Evolutionary conservation across 768 basidiomycete genomes (phyloP), one percentile per base, ranked within the genome.

Genomic region (Pleurotus giganteus): DNA sequence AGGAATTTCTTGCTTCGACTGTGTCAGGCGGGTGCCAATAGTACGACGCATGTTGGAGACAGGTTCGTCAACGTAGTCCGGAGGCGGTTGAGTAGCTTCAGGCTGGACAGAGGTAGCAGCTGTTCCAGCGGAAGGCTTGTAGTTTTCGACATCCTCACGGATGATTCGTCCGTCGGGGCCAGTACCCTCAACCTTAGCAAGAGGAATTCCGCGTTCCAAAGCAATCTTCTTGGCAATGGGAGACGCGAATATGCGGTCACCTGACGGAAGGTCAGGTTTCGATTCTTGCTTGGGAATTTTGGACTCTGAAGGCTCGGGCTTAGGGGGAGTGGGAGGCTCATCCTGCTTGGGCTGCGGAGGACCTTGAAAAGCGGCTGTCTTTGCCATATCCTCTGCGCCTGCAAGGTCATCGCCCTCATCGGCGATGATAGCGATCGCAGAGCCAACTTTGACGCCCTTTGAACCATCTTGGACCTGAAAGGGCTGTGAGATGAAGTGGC

Each of bases 181-280:
- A 46, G 92, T 82, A 28, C 97, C 97, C 72, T 94, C 97, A 64
- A 99, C 72, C 69, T 96, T 81, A 23, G 84, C 76, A 37, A 99
- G 76, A 43, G 97, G 94, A 63, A 99, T 85, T 23, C 97, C 97
- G 58, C 84, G 84, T 68, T 98, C 97, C 17, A 96, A 75, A 34
- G 97, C 97, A 65, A 99, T 88, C 74, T 95, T 96, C 80, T 97
- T 97, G 41, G 97, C 97, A 61, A 97, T 81, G 27, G 97, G 96
- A 26, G 90, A 88, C 12, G 95, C 97, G 66, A 96, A 96, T 75
- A 98, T 91, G 60, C 89, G 87, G 63, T 90, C 86, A 49, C 90
- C 87, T 58, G 75, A 69, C 28, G 81, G 71, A 57, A 88, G 74
- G 21, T 87, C 83, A 32, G 78, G 61, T 63, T 80, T 87, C 17